phyloP scores from a whole-genome alignment of 2,329 filamentous ascomycete species.

The Hypoxylon sp. region DNA sequence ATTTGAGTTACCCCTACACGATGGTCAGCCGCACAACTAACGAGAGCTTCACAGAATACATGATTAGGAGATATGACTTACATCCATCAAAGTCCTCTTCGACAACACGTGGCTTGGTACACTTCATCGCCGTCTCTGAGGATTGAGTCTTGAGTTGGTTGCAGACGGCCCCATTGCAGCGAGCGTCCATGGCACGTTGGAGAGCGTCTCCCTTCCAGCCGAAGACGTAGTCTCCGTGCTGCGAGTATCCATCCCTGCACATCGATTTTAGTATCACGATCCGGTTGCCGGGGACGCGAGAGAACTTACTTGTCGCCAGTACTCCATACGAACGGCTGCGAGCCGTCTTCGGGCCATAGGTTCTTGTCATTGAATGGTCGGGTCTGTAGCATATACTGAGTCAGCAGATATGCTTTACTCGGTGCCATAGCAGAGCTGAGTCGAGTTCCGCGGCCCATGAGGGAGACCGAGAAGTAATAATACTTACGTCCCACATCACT shows the following conservation, averaged over 20 bases:
- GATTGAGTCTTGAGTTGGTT: slow-evolving; percentile 46
- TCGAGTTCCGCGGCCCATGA: background rate
- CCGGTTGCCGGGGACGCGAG: too few species aligned
- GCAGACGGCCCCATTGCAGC: slow-evolving; percentile 53
- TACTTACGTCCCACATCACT: slow-evolving; percentile 64
- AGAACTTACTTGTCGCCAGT: slow-evolving; percentile 46
- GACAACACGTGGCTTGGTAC: slow-evolving; percentile 31
- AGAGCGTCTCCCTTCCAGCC: slow-evolving; percentile 59
- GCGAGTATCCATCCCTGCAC: slow-evolving; percentile 44
- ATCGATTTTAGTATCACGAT: background rate
- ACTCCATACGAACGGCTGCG: slow-evolving; percentile 52
- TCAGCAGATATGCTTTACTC: slow-evolving; percentile 20
- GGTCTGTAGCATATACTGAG: slow-evolving; percentile 32
- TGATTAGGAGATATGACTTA: slow-evolving; percentile 39
- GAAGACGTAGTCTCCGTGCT: slow-evolving; percentile 59
- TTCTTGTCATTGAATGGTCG: slow-evolving; percentile 47
- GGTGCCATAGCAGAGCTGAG: background rate
- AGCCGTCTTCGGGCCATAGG: slow-evolving; percentile 51
- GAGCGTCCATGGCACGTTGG: slow-evolving; percentile 58
- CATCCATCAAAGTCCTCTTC: slow-evolving; percentile 50
- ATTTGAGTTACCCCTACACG: slow-evolving; percentile 45
- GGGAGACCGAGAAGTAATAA: background rate
- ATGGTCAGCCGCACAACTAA: slow-evolving; percentile 26
- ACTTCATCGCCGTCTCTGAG: slow-evolving; percentile 38
- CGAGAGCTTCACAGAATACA: background rate